phyloP scores from a whole-genome alignment of 768 basidiomycete genomes.

The Pulveroboletus sp. region DNA sequence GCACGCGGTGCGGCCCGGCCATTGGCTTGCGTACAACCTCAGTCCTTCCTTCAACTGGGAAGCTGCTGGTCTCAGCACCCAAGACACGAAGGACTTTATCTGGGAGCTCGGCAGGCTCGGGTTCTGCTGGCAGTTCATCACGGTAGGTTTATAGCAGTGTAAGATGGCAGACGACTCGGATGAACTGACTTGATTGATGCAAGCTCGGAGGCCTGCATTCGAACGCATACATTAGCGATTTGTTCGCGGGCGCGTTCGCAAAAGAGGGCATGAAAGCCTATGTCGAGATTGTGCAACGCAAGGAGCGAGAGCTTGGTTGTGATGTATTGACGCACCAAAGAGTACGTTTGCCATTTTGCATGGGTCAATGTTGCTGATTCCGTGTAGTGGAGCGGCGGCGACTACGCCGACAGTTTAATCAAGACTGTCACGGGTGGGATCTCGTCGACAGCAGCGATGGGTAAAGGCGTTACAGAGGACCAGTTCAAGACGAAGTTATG shows the following conservation, averaged over 20 bases:
- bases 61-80: constrained; percentile 82
- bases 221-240: constrained; percentile 93
- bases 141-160: constrained; percentile 49
- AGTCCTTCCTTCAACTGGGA: constrained; percentile 95
- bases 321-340: constrained; percentile 98
- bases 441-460: constrained; percentile 99
- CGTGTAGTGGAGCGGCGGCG: constrained; percentile 87
- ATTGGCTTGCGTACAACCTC: constrained; percentile 97
- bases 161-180: not conserved
- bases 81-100: constrained; percentile 84
- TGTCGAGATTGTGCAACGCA: constrained; percentile 89
- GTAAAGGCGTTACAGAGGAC: constrained; percentile 88
- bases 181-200: constrained; percentile 7
- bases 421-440: constrained; percentile 98
- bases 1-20: constrained; percentile 73
- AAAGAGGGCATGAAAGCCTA: constrained; percentile 99
- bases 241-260: constrained; percentile 85
- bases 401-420: constrained; percentile 86
- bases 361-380: constrained; percentile 14
- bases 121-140: constrained; percentile 99
- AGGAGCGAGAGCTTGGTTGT: constrained; percentile 89
- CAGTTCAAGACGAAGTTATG: constrained; percentile 66
- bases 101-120: constrained; percentile 95
- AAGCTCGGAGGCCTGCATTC: constrained; percentile 96
- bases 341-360: constrained; percentile 42